These are phyloP conservation scores for Thelonectria blattea DNA, from an alignment of 2,329 filamentous ascomycete species.

Conservation along the genomic window DNA sequence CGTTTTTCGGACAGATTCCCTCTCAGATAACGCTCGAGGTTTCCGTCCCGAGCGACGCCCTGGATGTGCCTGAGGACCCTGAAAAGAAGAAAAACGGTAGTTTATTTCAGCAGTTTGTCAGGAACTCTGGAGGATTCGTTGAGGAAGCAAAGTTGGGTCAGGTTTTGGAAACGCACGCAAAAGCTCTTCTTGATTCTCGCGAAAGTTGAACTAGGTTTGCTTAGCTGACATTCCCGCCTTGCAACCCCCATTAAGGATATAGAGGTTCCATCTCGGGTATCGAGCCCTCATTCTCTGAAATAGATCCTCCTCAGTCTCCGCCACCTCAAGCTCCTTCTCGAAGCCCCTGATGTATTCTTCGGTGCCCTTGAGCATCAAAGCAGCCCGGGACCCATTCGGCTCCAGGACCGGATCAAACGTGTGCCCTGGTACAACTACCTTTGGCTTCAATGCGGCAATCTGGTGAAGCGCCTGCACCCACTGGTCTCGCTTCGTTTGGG, in stretches of 20 bases:
- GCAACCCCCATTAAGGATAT: background rate
- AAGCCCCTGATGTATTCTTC: constrained; percentile 1
- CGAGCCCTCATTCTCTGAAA: background rate
- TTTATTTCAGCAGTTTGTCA: background rate
- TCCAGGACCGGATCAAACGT: background rate
- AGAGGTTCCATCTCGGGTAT: background rate
- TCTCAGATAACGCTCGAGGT: background rate
- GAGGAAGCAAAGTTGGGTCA: background rate
- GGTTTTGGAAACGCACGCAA: background rate
- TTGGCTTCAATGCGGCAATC: constrained; percentile 1
- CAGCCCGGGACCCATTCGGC: background rate
- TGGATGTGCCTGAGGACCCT: background rate
- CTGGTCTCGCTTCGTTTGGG: background rate
- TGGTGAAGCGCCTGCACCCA: background rate
- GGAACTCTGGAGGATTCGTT: background rate
- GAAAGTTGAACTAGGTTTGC: background rate
- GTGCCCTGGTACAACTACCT: constrained; percentile 9
- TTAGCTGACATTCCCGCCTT: background rate
- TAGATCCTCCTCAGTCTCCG: background rate
- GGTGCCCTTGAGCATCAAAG: background rate
- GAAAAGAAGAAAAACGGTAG: background rate
- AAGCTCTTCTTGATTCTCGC: too few species aligned
- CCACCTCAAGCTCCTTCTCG: background rate
- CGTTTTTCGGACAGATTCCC: background rate
- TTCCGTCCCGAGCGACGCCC: background rate